phyloP scores from a whole-genome alignment of 2,329 filamentous ascomycete genomes.

The Nemania abortiva region DNA sequence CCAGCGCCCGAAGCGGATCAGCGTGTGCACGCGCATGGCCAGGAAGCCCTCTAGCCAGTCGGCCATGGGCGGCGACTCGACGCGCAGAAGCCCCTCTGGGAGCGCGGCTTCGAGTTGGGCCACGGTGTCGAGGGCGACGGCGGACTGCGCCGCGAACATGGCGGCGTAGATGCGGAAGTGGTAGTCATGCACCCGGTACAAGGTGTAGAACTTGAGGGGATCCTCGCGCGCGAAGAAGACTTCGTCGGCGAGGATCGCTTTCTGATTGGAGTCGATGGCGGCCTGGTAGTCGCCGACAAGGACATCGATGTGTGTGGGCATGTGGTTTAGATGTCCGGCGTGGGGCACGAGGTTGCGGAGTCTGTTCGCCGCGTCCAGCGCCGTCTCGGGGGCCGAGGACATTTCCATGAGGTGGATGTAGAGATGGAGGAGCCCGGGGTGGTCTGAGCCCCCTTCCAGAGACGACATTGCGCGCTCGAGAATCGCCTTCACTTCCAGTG shows the following conservation, averaged over 20 bases:
- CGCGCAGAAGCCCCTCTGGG: conserved; percentile 71
- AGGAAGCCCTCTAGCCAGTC: conserved; percentile 82
- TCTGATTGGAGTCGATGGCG: conserved; percentile 74
- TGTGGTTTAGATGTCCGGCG: conserved; percentile 77
- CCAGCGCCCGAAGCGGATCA: conserved; percentile 81
- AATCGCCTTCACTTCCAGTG: conserved; percentile 68
- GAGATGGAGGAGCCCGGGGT: conserved; percentile 79
- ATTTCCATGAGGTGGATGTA: conserved; percentile 86
- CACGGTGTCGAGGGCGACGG: conserved; percentile 71
- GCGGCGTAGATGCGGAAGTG: conserved; percentile 82
- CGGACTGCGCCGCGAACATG: conserved; percentile 78
- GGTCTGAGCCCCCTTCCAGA: conserved; percentile 61
- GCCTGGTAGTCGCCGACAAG: conserved; percentile 77
- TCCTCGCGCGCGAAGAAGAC: conserved; percentile 71
- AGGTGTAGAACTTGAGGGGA: conserved; percentile 77
- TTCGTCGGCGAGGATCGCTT: conserved; percentile 76
- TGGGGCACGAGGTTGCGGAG: conserved; percentile 76
- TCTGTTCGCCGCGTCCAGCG: conserved; percentile 69
- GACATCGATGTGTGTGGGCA: conserved; percentile 83
- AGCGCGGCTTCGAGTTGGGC: conserved; percentile 70
- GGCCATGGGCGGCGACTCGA: conserved; percentile 78
- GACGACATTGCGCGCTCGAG: conserved; percentile 71
- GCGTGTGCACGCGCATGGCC: conserved; percentile 74
- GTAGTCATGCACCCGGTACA: conserved; percentile 80
- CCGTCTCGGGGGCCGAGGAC: conserved; percentile 74